Percentiles rank a stretch among this genome's conserved stretches.
phyloP scores from a whole-genome alignment of 768 basidiomycete species.

The Holtermannia corniformis region DNA sequence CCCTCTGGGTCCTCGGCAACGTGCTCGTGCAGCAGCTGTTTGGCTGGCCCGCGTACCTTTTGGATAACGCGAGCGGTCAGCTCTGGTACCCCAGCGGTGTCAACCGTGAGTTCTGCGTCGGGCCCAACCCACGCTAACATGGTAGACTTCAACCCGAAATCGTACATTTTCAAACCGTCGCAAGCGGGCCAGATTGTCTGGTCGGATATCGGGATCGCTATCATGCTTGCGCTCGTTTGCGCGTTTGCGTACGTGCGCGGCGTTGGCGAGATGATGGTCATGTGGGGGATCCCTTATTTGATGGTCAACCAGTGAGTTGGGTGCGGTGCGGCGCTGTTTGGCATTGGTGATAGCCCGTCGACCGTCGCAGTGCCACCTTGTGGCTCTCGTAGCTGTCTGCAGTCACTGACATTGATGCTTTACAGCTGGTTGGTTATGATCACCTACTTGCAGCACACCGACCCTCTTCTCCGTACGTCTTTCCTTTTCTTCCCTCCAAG shows the following conservation, averaged over 20 bases:
- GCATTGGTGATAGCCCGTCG: background rate
- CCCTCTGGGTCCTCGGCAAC: conserved; percentile 48
- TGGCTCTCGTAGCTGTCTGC: no score
- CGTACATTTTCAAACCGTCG: conserved; percentile 71
- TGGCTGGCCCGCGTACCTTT: conserved; percentile 81
- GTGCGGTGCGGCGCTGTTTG: no score
- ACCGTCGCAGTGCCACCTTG: background rate
- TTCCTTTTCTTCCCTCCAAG: background rate
- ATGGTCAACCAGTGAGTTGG: conserved; percentile 49
- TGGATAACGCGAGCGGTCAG: conserved; percentile 78
- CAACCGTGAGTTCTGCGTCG: conserved; percentile 54
- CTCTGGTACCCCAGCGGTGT: conserved; percentile 63
- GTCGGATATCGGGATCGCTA: conserved; percentile 70
- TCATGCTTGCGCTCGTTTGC: conserved; percentile 59
- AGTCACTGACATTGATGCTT: no score
- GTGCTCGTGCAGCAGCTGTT: conserved; percentile 48
- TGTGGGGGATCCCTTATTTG: conserved; percentile 85
- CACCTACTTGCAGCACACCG: conserved; percentile 97
- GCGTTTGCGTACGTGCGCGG: conserved; percentile 55
- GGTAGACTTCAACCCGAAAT: conserved; percentile 65
- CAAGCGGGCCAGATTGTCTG: conserved; percentile 66
- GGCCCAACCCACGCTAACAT: background rate
- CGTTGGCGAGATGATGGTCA: conserved; percentile 60
- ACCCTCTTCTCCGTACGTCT: conserved; percentile 60
- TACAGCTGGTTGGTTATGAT: conserved; percentile 94